phyloP scores from a whole-genome alignment of 1,284 basidiomycete species.

The Ustilago xerochloae region DNA sequence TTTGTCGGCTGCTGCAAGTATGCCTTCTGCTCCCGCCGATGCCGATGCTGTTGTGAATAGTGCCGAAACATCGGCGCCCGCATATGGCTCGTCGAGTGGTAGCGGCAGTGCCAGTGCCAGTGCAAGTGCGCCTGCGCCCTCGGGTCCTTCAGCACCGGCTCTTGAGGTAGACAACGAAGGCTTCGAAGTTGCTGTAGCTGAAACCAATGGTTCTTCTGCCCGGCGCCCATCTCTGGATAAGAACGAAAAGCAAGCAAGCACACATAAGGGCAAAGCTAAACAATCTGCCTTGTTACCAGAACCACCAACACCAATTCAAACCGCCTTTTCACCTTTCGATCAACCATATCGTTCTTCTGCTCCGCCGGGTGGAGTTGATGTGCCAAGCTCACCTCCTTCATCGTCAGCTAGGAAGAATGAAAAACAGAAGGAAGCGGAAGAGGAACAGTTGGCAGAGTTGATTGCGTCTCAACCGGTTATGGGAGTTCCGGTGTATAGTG shows the following conservation, averaged over 20 bases:
- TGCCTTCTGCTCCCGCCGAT: constrained; percentile 31
- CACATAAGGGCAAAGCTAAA: constrained; percentile 38
- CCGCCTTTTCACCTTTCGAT: constrained; percentile 55
- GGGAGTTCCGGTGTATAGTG: constrained; percentile 32
- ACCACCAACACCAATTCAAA: constrained; percentile 34
- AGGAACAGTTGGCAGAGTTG: constrained; percentile 30
- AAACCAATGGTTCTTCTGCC: not conserved
- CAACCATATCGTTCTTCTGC: constrained; percentile 40
- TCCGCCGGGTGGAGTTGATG: constrained; percentile 7
- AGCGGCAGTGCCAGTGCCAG: not conserved
- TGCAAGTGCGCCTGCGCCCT: not conserved
- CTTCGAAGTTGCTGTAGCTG: constrained; percentile 34
- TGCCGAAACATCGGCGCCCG: constrained; percentile 28
- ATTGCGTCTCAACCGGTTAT: constrained; percentile 27
- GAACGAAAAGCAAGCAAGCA: constrained; percentile 5
- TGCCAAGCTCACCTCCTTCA: constrained; percentile 1
- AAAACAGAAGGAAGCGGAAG: constrained; percentile 43
- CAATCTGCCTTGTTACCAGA: constrained; percentile 29
- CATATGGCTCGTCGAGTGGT: constrained; percentile 18
- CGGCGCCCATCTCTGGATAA: not conserved
- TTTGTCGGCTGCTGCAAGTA: constrained; percentile 45
- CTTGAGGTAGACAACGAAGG: constrained; percentile 51
- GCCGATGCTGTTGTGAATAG: constrained; percentile 8
- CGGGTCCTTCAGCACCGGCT: constrained; percentile 43
- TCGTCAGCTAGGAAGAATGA: constrained; percentile 29